A percentile compares a stretch with the other conserved stretches of the same genome.
These are phyloP conservation scores for Blastocystis sp. DNA, from an alignment of 352 stramenopile species.

Conservation along the genomic window DNA sequence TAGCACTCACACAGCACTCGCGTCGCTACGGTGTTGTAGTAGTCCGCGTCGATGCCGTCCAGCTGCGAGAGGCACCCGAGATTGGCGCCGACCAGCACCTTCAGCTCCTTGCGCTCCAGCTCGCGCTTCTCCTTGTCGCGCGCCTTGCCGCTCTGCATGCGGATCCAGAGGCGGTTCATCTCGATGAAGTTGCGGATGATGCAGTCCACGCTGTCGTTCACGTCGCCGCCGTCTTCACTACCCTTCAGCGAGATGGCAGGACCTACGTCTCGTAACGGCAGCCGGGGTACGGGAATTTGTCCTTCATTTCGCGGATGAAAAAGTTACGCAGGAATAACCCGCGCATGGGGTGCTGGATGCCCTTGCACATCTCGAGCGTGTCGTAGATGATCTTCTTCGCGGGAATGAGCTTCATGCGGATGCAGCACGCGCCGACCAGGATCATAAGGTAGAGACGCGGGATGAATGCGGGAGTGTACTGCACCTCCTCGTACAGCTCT, in stretches of 20 bases:
- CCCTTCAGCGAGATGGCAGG: not conserved
- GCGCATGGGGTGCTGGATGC: constrained; percentile 95
- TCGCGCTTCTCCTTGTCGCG: constrained; percentile 84
- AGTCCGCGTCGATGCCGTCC: constrained; percentile 87
- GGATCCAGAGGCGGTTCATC: constrained; percentile 98
- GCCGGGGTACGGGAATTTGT: constrained; percentile 68
- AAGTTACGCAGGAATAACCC: constrained; percentile 97
- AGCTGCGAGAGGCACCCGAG: constrained; percentile 93
- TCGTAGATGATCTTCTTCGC: constrained; percentile 92
- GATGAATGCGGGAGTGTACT: constrained; percentile 89
- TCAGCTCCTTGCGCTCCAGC: constrained; percentile 89
- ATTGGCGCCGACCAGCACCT: constrained; percentile 95
- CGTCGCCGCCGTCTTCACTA: constrained; percentile 77
- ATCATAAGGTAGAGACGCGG: constrained; percentile 94
- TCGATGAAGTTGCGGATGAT: constrained; percentile 94
- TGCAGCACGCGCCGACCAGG: constrained; percentile 92
- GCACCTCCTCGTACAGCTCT: constrained; percentile 90
- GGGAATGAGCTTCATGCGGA: constrained; percentile 83
- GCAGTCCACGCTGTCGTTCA: constrained; percentile 91
- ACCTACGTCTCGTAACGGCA: constrained; percentile 64
- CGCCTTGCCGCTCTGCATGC: constrained; percentile 86
- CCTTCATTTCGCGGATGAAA: constrained; percentile 82
- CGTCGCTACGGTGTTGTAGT: constrained; percentile 83
- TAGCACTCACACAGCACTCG: not conserved
- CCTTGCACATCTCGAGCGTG: constrained; percentile 96